phyloP scores from a whole-genome alignment of 352 stramenopile species.

The Globisporangium mamillatum region DNA sequence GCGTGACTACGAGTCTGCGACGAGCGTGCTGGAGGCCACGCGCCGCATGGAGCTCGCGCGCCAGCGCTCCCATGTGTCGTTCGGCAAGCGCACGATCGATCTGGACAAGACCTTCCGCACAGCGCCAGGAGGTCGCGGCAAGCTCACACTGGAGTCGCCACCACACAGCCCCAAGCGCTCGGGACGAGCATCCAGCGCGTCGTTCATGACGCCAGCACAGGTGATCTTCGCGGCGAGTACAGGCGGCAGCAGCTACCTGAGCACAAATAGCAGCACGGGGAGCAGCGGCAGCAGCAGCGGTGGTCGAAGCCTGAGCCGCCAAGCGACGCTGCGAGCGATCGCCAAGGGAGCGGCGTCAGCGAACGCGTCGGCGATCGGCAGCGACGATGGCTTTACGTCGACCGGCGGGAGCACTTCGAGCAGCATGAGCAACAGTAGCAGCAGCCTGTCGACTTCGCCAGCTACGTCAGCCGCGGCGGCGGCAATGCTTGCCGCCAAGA shows the following conservation, averaged over 20 bases:
- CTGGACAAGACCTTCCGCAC: slow-evolving; percentile 55
- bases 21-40: slow-evolving; percentile 36
- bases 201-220: slow-evolving; percentile 29
- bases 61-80: slow-evolving; percentile 45
- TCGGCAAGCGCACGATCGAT: slow-evolving; percentile 46
- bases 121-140: slow-evolving; percentile 38
- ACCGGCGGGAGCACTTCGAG: slow-evolving; percentile 8
- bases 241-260: slow-evolving; percentile 17
- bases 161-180: slow-evolving; percentile 9
- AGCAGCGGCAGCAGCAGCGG: slow-evolving; percentile 11
- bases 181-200: slow-evolving; percentile 19
- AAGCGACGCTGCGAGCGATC: slow-evolving; percentile 21
- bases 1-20: slow-evolving; percentile 45
- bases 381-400: slow-evolving; percentile 18
- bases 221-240: slow-evolving; percentile 21
- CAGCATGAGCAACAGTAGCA: slow-evolving; percentile 14
- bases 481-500: slow-evolving; percentile 18
- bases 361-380: slow-evolving; percentile 15
- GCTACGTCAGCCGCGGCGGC: not conserved
- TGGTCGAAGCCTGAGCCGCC: slow-evolving; percentile 13
- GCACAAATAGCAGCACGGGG: slow-evolving; percentile 13
- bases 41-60: slow-evolving; percentile 46
- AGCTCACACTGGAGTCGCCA: slow-evolving; percentile 34
- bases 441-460: not conserved
- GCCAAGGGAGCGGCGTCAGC: slow-evolving; percentile 23